A percentile compares a stretch with the other conserved stretches of the same genome.
phyloP scores from a whole-genome alignment of 495 filamentous ascomycete genomes.

The Chaetomium fimeti region DNA sequence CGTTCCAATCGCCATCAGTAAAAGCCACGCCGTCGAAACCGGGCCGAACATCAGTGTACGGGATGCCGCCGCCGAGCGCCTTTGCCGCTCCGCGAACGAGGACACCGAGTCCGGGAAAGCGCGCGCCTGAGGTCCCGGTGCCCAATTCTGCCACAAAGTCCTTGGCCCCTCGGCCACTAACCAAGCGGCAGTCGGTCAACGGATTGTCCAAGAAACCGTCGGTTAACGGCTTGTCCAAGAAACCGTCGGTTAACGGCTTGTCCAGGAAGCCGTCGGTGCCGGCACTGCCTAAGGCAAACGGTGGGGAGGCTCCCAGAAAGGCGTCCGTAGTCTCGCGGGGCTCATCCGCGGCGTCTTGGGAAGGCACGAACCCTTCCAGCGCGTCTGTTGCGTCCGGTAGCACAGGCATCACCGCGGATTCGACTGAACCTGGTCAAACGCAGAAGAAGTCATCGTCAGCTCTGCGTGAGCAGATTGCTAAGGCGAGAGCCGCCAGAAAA shows the following conservation, averaged over 20 bases:
- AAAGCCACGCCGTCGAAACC: conserved; percentile 17
- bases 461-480: conserved; percentile 86
- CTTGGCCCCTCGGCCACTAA: conserved; percentile 48
- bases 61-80: conserved; percentile 27
- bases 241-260: conserved; percentile 53
- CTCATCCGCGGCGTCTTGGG: conserved; percentile 52
- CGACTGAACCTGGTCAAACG: conserved; percentile 37
- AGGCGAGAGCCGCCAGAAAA: conserved; percentile 82
- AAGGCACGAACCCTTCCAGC: conserved; percentile 40
- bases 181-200: conserved; percentile 55
- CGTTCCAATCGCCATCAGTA: conserved; percentile 25
- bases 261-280: conserved; percentile 55
- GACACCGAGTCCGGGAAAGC: conserved; percentile 49
- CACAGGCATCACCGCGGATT: conserved; percentile 43
- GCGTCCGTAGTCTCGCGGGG: conserved; percentile 43
- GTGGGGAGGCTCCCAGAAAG: conserved; percentile 39
- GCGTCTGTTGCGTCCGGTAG: conserved; percentile 39
- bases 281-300: conserved; percentile 38
- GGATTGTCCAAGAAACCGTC: conserved; percentile 56
- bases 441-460: conserved; percentile 72
- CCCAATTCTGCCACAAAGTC: conserved; percentile 52
- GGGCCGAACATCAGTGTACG: conserved; percentile 23
- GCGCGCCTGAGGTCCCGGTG: conserved; percentile 25
- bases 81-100: conserved; percentile 31
- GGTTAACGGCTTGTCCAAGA: conserved; percentile 54